Evolutionary conservation across 1,284 basidiomycete species (phyloP), one percentile per base, ranked within the genome.

Genomic region (Xerocomus nothofagi): DNA sequence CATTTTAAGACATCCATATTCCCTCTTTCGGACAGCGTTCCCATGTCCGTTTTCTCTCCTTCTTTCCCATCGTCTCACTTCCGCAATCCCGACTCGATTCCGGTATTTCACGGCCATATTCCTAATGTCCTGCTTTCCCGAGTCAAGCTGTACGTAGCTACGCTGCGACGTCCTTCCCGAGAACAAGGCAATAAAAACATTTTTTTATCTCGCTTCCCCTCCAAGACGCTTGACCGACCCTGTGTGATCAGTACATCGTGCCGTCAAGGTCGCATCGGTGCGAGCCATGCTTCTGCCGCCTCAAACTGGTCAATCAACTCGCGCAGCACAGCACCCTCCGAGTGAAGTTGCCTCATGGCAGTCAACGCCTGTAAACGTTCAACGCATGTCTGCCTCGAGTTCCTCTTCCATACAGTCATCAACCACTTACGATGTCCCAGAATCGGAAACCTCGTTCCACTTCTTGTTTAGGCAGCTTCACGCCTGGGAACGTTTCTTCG

Each of bases 371-470:
- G 71, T 34, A 61, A 55, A 51, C 47, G 39, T 49, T 26, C 53
- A 54, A 53, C 51, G 37, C 59, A 55, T 53, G 57, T 63, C 51
- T 57, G 57, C 58, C 62, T 61, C 54, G 44, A 57, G 49, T 44
- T n/a, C 18, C 26, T 18, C 43, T 36, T 42, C 12, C 48, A 33
- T 44, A 21, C 30, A 30, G 34, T 37, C 47, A 36, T 57, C 54
- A 55, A 45, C 50, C 33, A 82, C 92, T 76, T 68, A 96, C 93
- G 69, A 94, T 81, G 66, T 96, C 90, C 96, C 97, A 99, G 77
- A 99, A 99, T 60, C 97, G 79, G 77, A 99, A 98, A 5, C 94
- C 95, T 47, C 97, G 77, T 67, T 94, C 91, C 43, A 99, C 87
- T 77, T 99, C 96, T 49, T 73, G 73, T 69, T 85, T 84, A 7